Evolutionary conservation across 1,284 basidiomycete species (phyloP).

Genomic region (Melampsora americana): DNA sequence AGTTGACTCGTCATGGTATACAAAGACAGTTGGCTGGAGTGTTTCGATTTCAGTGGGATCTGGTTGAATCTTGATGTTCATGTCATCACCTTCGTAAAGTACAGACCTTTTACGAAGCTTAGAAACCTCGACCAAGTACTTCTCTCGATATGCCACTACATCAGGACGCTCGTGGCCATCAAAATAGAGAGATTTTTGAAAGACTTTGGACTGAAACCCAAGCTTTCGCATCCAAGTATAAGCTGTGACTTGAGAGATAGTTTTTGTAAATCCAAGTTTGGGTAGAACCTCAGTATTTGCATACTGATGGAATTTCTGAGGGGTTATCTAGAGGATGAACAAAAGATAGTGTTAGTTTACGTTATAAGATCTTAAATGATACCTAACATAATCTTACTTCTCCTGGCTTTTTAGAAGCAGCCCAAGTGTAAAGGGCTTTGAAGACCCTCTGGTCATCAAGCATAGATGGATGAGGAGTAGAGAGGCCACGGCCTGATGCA

Average conservation of each 20-base stretch:
- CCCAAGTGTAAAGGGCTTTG: slow-evolving; percentile 2
- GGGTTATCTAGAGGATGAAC: slow-evolving; percentile 13
- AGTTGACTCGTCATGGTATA: slow-evolving; percentile 27
- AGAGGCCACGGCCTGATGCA: not conserved
- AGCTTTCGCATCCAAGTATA: slow-evolving; percentile 13
- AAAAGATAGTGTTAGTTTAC: not conserved
- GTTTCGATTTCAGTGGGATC: slow-evolving; percentile 1
- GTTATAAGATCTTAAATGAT: not conserved
- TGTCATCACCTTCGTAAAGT: not conserved
- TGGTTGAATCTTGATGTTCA: not conserved
- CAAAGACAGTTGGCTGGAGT: not conserved
- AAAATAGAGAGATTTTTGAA: slow-evolving; percentile 17
- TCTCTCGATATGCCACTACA: slow-evolving; percentile 6
- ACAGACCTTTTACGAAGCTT: slow-evolving; percentile 6
- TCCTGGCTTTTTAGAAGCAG: slow-evolving; percentile 22
- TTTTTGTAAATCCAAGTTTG: not conserved
- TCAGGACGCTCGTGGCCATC: slow-evolving; percentile 20
- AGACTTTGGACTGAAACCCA: slow-evolving; percentile 7
- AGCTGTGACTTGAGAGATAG: slow-evolving; percentile 11
- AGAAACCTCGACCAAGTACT: slow-evolving; percentile 9
- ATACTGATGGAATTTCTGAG: slow-evolving; percentile 3
- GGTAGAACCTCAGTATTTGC: slow-evolving; percentile 13
- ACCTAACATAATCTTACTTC: slow-evolving; percentile 2
- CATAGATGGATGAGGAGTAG: slow-evolving; percentile 15
- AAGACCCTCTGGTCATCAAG: slow-evolving; percentile 14